These are phyloP conservation scores for Amanita rubescens DNA, from an alignment of 768 basidiomycete genomes.

Conservation along the genomic window DNA sequence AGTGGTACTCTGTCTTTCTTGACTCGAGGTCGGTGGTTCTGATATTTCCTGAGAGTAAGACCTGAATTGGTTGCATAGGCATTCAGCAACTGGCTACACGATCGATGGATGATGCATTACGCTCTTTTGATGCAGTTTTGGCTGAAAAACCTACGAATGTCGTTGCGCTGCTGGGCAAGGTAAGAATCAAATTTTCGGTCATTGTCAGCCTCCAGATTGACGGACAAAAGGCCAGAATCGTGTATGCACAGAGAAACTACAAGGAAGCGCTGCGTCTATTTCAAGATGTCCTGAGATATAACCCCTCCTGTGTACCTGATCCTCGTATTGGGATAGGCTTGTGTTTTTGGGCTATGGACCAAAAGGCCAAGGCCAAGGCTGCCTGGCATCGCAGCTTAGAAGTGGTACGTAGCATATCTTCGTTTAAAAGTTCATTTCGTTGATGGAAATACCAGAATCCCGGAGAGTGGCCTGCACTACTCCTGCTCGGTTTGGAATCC, in stretches of 20 bases:
- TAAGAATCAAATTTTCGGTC: constrained; percentile 19
- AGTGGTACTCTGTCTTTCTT: constrained; percentile 53
- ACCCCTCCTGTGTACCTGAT: constrained; percentile 79
- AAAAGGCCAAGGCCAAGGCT: constrained; percentile 71
- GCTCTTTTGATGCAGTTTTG: constrained; percentile 77
- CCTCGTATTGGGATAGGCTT: constrained; percentile 94
- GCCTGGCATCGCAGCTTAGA: constrained; percentile 91
- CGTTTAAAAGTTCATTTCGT: neutral
- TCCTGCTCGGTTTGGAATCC: constrained; percentile 80
- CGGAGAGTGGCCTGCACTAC: constrained; percentile 66
- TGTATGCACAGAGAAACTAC: constrained; percentile 73
- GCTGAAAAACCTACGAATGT: constrained; percentile 76
- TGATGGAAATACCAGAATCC: constrained; percentile 49
- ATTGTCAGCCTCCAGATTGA: constrained; percentile 1
- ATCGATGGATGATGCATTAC: constrained; percentile 74
- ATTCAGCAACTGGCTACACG: constrained; percentile 77
- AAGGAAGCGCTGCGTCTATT: constrained; percentile 77
- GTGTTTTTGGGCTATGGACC: constrained; percentile 86
- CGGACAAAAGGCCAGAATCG: constrained; percentile 64
- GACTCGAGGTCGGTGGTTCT: constrained; percentile 48
- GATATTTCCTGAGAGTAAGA: neutral
- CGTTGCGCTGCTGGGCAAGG: constrained; percentile 84
- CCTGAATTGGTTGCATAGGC: constrained; percentile 34
- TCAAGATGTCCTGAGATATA: constrained; percentile 74
- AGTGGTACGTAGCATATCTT: constrained; percentile 48